phyloP scores from a whole-genome alignment of 352 stramenopile species.

The Pythium utonaiense region DNA sequence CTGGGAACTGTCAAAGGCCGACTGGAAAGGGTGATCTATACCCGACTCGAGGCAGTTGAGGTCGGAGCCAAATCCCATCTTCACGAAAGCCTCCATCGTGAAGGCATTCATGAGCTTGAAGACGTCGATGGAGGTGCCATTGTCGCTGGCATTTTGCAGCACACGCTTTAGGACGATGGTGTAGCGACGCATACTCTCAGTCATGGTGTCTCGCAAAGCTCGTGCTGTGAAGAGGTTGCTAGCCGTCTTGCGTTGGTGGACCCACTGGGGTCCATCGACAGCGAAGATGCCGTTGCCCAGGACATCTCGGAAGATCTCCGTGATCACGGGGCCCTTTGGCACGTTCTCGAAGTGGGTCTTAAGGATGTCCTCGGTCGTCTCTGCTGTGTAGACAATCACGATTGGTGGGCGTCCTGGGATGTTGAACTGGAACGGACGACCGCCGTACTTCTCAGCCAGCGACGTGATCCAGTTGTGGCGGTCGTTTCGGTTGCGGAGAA shows the following conservation, averaged over 20 bases:
- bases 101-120: constrained; percentile 53
- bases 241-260: constrained; percentile 67
- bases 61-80: constrained; percentile 70
- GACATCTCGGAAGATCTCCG: constrained; percentile 43
- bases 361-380: constrained; percentile 43
- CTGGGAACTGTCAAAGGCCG: constrained; percentile 41
- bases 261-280: constrained; percentile 50
- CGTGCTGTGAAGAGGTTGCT: constrained; percentile 89
- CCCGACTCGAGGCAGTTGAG: constrained; percentile 30
- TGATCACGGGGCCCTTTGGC: constrained; percentile 39
- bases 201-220: constrained; percentile 55
- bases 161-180: too few relatives aligned
- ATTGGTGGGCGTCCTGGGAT: constrained; percentile 29
- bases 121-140: too few relatives aligned
- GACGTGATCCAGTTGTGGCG: constrained; percentile 68
- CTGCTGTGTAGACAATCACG: constrained; percentile 32
- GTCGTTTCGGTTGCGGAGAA: constrained; percentile 30
- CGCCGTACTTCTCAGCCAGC: too few relatives aligned
- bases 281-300: constrained; percentile 68
- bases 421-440: constrained; percentile 43
- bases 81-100: constrained; percentile 70
- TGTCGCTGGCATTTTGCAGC: too few relatives aligned
- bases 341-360: constrained; percentile 59
- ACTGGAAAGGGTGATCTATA: too few relatives aligned
- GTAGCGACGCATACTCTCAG: constrained; percentile 43